Conservation (phyloP, 164 flowering plant species). For the Chimonanthus praecox region DNA sequence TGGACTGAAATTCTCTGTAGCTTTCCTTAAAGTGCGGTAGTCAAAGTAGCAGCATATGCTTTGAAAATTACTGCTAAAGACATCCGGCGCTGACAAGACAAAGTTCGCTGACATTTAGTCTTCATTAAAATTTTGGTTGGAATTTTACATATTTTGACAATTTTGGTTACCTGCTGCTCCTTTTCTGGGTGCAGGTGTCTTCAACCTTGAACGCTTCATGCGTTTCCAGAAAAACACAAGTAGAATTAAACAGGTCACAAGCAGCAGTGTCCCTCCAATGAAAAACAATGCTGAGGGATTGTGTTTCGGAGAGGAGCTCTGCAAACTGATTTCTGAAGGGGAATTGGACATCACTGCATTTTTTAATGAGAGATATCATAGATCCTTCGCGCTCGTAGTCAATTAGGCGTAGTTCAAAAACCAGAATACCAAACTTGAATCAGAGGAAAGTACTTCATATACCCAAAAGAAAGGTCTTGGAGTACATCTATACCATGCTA, state of each 20-base stretch:
- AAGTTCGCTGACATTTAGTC: neutral
- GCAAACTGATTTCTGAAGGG: neutral
- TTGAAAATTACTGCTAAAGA: slow-evolving; percentile 47
- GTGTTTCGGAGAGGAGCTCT: slow-evolving; percentile 4
- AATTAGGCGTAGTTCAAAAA: neutral
- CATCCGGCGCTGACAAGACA: slow-evolving; percentile 24
- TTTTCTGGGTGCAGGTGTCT: slow-evolving; percentile 9
- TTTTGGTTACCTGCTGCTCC: slow-evolving; percentile 22
- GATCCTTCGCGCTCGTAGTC: no score
- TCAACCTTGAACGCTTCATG: slow-evolving; percentile 18
- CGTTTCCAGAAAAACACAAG: slow-evolving; percentile 29
- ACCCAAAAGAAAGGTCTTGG: no score
- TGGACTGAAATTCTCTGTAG: slow-evolving; percentile 57
- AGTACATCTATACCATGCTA: no score
- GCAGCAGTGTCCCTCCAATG: slow-evolving; percentile 33
- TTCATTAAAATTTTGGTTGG: neutral
- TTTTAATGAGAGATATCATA: neutral
- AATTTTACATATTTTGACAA: neutral
- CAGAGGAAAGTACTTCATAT: neutral
- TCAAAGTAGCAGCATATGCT: slow-evolving; percentile 45
- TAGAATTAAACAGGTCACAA: slow-evolving; percentile 32
- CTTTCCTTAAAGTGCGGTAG: slow-evolving; percentile 50
- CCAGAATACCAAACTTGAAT: neutral
- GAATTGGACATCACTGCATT: slow-evolving; percentile 21
- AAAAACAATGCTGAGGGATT: slow-evolving; percentile 29